Base-by-base conservation (phyloP, 169 alveolate species). In the Plasmodium chabaudi region DNA sequence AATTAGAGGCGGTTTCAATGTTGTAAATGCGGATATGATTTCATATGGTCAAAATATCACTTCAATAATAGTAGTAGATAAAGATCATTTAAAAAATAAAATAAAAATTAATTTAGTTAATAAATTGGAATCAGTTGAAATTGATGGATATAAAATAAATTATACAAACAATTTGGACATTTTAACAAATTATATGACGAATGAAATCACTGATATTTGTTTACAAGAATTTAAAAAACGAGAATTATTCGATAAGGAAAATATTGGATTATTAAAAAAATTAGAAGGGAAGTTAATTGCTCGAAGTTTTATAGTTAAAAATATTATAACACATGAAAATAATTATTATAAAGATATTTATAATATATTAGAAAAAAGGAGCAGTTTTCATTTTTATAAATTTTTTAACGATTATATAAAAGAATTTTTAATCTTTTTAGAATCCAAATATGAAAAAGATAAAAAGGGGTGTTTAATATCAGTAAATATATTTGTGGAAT, bases 341-440 rank as follows among this genome's bases (percentile, higher is more conserved):
- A 79, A 79, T 82, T 82, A 67, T 82, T 63, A 75, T 75, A 82
- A 82, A 15, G 71, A 82, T 82, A 46, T 82, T 15, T 82, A 67
- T 60, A 59, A 67, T n/a, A 82, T 67, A 12, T 49, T 82, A 56
- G 65, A 82, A 17, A 67, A 67, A 59, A 65, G 82, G 55, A 67
- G 67, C 34, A 82, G 27, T 12, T 82, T 82, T 42, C 90, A 82
- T 49, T 82, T 82, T 65, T 82, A 82, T 70, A 82, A 49, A 82
- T 82, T 65, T 67, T 82, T 82, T 67, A 82, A 59, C 56, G 84
- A 59, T n/a, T 82, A 67, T 70, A 53, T 82, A 27, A 71, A 82
- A 67, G 84, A 82, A 70, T 82, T 82, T 60, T 25, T 39, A 25
- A 34, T 46, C 17, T 82, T 82, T 67, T 17, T 82, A 19, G 72